These are phyloP conservation scores for Angophora floribunda DNA, from an alignment of 345 rosid genomes.

Conservation along the genomic window DNA sequence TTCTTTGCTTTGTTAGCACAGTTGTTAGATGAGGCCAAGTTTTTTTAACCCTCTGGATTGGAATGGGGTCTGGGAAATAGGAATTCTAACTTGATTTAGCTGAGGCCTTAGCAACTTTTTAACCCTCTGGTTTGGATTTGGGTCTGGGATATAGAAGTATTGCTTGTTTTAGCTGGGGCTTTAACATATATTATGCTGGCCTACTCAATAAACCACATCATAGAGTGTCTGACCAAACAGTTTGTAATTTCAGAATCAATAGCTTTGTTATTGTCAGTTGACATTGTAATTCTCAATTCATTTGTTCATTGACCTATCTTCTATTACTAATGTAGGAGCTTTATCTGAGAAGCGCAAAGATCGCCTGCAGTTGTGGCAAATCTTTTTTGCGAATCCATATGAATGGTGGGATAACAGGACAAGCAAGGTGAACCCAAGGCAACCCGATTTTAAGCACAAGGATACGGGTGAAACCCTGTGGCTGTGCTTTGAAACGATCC, in stretches of 20 bases:
- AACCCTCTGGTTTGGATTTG: not conserved
- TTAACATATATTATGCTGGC: not conserved
- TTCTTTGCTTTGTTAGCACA: not conserved
- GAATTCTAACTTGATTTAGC: not conserved
- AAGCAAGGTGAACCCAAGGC: constrained; percentile 26
- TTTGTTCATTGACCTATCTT: not conserved
- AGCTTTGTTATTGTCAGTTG: not conserved
- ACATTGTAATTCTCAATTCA: not conserved
- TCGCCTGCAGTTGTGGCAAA: constrained; percentile 59
- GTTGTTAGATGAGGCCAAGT: not conserved
- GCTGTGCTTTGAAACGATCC: constrained; percentile 43
- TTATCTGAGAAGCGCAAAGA: constrained; percentile 8
- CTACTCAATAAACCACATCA: not conserved
- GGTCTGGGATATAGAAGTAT: not conserved
- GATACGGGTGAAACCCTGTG: constrained; percentile 66
- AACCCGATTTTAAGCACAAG: constrained; percentile 77
- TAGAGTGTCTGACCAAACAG: not conserved
- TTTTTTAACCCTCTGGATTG: not conserved
- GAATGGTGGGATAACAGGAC: constrained; percentile 86
- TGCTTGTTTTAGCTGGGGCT: not conserved
- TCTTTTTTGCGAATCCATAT: constrained; percentile 50
- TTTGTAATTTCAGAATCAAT: not conserved
- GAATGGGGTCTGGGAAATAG: not conserved
- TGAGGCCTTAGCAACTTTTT: not conserved
- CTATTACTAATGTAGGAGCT: constrained; percentile 13